phyloP scores from a whole-genome alignment of 2,329 filamentous ascomycete genomes.

The Aspergillus sp. region DNA sequence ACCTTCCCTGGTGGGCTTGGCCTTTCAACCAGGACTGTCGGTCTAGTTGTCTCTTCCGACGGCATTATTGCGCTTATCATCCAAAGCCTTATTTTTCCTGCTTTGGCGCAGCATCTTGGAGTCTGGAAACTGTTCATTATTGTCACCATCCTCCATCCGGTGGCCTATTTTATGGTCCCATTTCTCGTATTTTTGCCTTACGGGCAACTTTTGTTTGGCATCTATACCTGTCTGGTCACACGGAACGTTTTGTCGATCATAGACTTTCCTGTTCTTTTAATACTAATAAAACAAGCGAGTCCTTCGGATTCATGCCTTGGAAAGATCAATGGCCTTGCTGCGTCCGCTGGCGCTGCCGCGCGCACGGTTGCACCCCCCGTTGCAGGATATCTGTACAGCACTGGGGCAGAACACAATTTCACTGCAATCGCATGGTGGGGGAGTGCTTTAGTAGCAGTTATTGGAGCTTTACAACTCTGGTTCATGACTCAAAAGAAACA shows the following conservation, averaged over 20 bases:
- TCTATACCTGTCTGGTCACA: slow-evolving; percentile 65
- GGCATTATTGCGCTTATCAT: slow-evolving; percentile 71
- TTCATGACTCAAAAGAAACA: slow-evolving; percentile 54
- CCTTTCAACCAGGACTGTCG: slow-evolving; percentile 64
- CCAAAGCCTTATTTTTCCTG: slow-evolving; percentile 69
- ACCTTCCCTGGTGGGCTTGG: slow-evolving; percentile 66
- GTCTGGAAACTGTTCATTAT: slow-evolving; percentile 67
- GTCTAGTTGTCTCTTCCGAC: slow-evolving; percentile 67
- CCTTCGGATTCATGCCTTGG: slow-evolving; percentile 63
- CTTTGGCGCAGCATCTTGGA: slow-evolving; percentile 62
- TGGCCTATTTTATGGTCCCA: slow-evolving; percentile 68
- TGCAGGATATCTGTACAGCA: slow-evolving; percentile 65
- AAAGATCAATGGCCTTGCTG: slow-evolving; percentile 70
- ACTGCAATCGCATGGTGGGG: slow-evolving; percentile 66
- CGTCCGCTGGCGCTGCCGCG: slow-evolving; percentile 68
- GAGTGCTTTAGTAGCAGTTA: slow-evolving; percentile 55
- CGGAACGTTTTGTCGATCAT: slow-evolving; percentile 69
- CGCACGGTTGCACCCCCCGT: slow-evolving; percentile 69
- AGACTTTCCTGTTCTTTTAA: slow-evolving; percentile 66
- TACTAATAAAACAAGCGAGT: slow-evolving; percentile 71
- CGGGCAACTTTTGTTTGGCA: slow-evolving; percentile 56
- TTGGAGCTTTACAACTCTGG: slow-evolving; percentile 57
- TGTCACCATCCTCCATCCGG: slow-evolving; percentile 65
- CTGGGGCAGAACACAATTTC: slow-evolving; percentile 57
- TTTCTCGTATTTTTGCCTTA: slow-evolving; percentile 62